Conservation (phyloP, 1,284 basidiomycete genomes). For the Cutaneotrichosporon dermatis region DNA sequence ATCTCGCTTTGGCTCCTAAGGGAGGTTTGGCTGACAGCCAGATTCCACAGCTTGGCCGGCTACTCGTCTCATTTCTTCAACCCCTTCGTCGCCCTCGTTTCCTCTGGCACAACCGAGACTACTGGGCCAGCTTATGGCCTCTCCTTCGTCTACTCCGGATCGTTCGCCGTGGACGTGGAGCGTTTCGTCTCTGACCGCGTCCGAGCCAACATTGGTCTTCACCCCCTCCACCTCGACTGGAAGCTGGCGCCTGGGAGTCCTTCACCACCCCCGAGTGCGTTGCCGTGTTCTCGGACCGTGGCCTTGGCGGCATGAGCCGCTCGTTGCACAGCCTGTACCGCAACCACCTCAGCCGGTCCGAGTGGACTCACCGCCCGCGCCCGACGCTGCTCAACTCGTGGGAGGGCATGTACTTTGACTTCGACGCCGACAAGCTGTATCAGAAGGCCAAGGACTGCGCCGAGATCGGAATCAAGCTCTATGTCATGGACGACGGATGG, state of each 20-base stretch:
- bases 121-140: slow-evolving; percentile 27
- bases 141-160: slow-evolving; percentile 32
- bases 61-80: slow-evolving; percentile 36
- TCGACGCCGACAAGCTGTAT: slow-evolving; percentile 22
- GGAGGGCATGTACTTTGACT: slow-evolving; percentile 39
- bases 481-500: slow-evolving; percentile 44
- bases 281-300: slow-evolving; percentile 20
- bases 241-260: slow-evolving; percentile 20
- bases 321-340: slow-evolving; percentile 27
- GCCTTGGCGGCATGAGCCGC: slow-evolving; percentile 31
- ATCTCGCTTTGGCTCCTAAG: too few species aligned
- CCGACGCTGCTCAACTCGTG: slow-evolving; percentile 37
- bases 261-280: slow-evolving; percentile 35
- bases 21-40: slow-evolving; percentile 8
- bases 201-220: slow-evolving; percentile 26
- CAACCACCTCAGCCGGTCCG: slow-evolving; percentile 22
- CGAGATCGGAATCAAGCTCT: slow-evolving; percentile 29
- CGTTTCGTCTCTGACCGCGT: slow-evolving; percentile 13
- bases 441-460: slow-evolving; percentile 25
- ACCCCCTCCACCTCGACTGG: slow-evolving; percentile 34
- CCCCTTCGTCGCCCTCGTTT: slow-evolving; percentile 31
- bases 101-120: slow-evolving; percentile 22
- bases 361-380: slow-evolving; percentile 18
- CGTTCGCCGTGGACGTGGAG: slow-evolving; percentile 26
- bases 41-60: slow-evolving; percentile 27